Base-by-base conservation (phyloP, 2,329 filamentous ascomycete genomes). In the Paecilomyces sp. region DNA sequence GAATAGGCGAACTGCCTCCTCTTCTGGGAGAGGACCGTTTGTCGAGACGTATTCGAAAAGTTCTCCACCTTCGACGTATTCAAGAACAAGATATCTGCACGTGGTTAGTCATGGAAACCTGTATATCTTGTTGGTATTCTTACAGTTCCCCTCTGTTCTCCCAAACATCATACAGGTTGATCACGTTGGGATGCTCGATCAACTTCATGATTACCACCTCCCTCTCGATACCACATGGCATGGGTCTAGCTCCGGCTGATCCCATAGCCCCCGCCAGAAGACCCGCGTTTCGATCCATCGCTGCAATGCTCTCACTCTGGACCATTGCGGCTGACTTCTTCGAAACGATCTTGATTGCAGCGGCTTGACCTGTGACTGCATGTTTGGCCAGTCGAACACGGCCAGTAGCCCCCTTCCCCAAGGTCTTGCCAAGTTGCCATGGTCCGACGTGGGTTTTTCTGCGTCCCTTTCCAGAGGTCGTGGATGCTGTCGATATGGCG, bases 121-220 rank as follows among this genome's bases (percentile, higher is more conserved):
- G 22, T 22, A 28, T 6, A 6, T 28, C 25, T 28, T 28, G 25
- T 28, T 28, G 1, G 25, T 28, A 1, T 28, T 28, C 90, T 79
- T 81, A 97, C 90, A 99, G 88, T 75, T 99, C 92, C 59, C 91
- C 90, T 24, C 90, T 85, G 71, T 97, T 97, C 77, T 99, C 94
- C 93, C 93, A 99, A 31, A 99, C 93, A 76, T 99, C 94, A 72
- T 93, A 94, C 9, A 99, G 79, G 66, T 90, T 91, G 74, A 97
- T 92, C 68, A 97, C 93, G 72, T 97, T 94, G 5, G 89, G 90
- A 76, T 99, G 94, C 69, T 96, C 88, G 62, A 97, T 90, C 60
- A 97, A 83, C 77, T 97, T 97, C 84, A 99, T 91, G 67, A 99
- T 95, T 33, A 93, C 92, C 50, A 99, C 92, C 72, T 99, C 94